Evolutionary conservation across 208 protist species (phyloP), one percentile per base, ranked within the genome.

Genomic region (Trypanosoma avium): DNA sequence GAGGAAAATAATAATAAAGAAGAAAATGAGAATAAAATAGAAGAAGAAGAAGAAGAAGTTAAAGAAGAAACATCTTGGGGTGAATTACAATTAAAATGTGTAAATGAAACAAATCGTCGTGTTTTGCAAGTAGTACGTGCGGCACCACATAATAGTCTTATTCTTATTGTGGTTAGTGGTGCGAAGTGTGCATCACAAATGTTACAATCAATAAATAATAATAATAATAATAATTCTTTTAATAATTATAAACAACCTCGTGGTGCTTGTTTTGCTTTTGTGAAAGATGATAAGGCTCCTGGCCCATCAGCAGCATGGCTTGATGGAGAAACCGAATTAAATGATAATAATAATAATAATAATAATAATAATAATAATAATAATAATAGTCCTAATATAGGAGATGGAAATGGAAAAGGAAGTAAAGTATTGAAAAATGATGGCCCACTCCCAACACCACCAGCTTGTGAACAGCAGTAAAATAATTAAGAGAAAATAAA

Each of bases 111-210:
- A 2, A 94, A 94, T 61, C 45, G 68, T 1, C 88, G 74, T 30
- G 78, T 94, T 35, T 54, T 92, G 77, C 78, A 72, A 38, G 75
- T 94, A n/a, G 55, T 94, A 30, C 74, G 81, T 22, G 84, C 84
- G 24, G 76, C 73, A 17, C 82, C 82, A 13, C 76, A 94, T 19
- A 81, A 89, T 30, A 90, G 82, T 10, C 63, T 94, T 29, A 67
- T 94, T 8, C 4, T 90, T 27, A 56, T 94, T 17, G 12, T 94
- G 10, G 64, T 71, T 9, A 83, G 64, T 0, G 75, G 69, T 52
- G 12, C 35, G 7, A 13, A 13, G 21, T 10, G 19, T 46, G 48
- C 47, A 52, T 52, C 22, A 9, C 8, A 24, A 9, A 13, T 15
- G 3, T 42, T 42, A 42, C 12, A 42, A n/a, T n/a, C 36, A 42